Base-by-base conservation (phyloP, 441 rosid species). In the Gossypium laxum region DNA sequence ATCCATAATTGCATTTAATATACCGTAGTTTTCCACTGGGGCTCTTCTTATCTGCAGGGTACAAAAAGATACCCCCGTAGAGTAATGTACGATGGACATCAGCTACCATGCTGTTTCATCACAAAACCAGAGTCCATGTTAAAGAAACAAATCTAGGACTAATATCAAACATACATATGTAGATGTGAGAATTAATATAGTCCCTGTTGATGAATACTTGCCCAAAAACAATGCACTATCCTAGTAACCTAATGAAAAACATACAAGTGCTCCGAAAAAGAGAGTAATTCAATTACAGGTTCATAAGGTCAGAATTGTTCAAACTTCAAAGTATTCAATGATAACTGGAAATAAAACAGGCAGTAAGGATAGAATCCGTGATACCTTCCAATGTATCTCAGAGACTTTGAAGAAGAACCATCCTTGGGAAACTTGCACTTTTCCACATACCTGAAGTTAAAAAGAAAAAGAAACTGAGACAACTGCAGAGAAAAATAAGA, bases 1-100 rank as follows among this genome's bases (percentile, higher is more conserved):
- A 32, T 32, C 38, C 38, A 7, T 32, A 32, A 32, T 32, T 32
- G 38, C 38, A 32, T 1, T 32, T 5, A 32, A 75, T 88, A 73
- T 87, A 94, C 96, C 96, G 98, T 70, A 94, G 82, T 83, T 94
- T 94, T 21, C 98, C 98, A 30, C 6, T 86, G 61, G 96, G 96
- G 79, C 93, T 94, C 81, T 89, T 94, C 90, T 88, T 90, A 82
- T 94, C 96, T 47, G 87, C 94, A 12, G 97, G 98, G 91, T 94
- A 94, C 87, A 94, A 77, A 81, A 94, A 94, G 79, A 94, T 77
- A 34, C 98, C 98, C 50, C 96, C 97, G 73, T 90, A 94, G 2
- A 94, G 97, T 72, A 94, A 79, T 1, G 97, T 94, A 64, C 97
- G 96, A 79, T 91, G 97, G 72, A 94, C 97, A 82, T 94, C 97